Evolutionary conservation across 306 rosid species (phyloP), one percentile per base, ranked within the genome.

Genomic region (Dicorynia guianensis): DNA sequence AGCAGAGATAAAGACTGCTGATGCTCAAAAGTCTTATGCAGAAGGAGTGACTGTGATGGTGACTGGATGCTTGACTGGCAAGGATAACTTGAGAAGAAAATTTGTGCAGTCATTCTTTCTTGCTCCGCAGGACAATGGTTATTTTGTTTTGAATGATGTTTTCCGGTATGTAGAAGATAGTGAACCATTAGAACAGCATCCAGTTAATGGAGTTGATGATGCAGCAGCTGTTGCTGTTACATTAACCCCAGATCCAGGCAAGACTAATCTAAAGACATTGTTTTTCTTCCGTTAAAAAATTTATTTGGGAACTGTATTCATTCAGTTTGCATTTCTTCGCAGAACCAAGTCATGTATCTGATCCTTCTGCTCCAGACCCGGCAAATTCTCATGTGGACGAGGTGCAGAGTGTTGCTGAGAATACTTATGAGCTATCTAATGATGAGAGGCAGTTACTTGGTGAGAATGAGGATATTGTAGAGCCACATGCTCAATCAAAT

Each of bases 101-200:
- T 91, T 91, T 11, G 87, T 83, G 0, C 97, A 91, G 71, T 89
- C 92, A 3, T 91, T 91, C 85, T 91, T 91, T 55, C 97, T 91
- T 60, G 97, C 97, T 58, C 97, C 97, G 25, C 97, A 91, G 74
- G 93, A 87, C 72, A 87, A 64, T 38, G 97, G 97, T 25, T 91
- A 82, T 74, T 91, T 85, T 76, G 93, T 91, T 77, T 74, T 89
- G 66, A 91, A 89, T 80, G 97, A 91, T 79, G 90, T 91, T 49
- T 87, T 91, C 76, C 80, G 93, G 88, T 91, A 78, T 73, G 76
- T 91, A 20, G 97, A 89, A 71, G 90, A 87, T 25, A 65, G 15
- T 60, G 89, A 84, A 68, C 64, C 72, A 34, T 84, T 82, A 34
- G 84, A 82, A 67, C 74, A 36, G 36, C 81, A 59, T 80, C 65